Percentiles rank a stretch among this genome's conserved stretches.
phyloP scores from a whole-genome alignment of 2,329 filamentous ascomycete species.

The Berkeleyomyces rouxiae region DNA sequence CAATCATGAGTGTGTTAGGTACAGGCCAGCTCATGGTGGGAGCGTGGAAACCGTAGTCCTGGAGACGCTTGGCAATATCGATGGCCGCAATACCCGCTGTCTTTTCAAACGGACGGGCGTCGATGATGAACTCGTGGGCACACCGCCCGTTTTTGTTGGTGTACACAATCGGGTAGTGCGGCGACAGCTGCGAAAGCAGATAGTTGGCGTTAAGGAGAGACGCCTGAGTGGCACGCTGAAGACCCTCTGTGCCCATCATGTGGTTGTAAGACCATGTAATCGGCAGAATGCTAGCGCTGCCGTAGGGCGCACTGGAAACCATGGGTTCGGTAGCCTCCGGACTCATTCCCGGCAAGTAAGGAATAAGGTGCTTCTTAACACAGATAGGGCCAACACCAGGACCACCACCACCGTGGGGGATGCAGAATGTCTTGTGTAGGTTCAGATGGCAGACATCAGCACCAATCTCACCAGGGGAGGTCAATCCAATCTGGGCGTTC shows the following conservation, averaged over 20 bases:
- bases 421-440: constrained; percentile 97
- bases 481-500: constrained; percentile 94
- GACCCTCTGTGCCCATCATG: constrained; percentile 71
- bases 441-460: constrained; percentile 96
- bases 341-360: constrained; percentile 49
- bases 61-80: constrained; percentile 88
- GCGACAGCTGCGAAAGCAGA: constrained; percentile 71
- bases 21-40: constrained; percentile 97
- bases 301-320: constrained; percentile 69
- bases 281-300: constrained; percentile 78
- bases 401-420: constrained; percentile 86
- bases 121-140: constrained; percentile 94
- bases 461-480: constrained; percentile 85
- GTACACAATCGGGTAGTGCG: constrained; percentile 83
- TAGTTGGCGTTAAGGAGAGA: constrained; percentile 96
- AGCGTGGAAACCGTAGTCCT: constrained; percentile 94
- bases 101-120: constrained; percentile 70
- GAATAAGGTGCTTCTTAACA: constrained; percentile 64
- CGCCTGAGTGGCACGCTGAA: constrained; percentile 79
- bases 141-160: constrained; percentile 78
- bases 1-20: constrained; percentile 91
- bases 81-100: constrained; percentile 75
- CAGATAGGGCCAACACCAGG: constrained; percentile 89
- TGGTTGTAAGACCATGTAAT: constrained; percentile 94
- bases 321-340: constrained; percentile 30